phyloP scores from a whole-genome alignment of 2,329 filamentous ascomycete species.

The Fusarium pseudoanthophilum region DNA sequence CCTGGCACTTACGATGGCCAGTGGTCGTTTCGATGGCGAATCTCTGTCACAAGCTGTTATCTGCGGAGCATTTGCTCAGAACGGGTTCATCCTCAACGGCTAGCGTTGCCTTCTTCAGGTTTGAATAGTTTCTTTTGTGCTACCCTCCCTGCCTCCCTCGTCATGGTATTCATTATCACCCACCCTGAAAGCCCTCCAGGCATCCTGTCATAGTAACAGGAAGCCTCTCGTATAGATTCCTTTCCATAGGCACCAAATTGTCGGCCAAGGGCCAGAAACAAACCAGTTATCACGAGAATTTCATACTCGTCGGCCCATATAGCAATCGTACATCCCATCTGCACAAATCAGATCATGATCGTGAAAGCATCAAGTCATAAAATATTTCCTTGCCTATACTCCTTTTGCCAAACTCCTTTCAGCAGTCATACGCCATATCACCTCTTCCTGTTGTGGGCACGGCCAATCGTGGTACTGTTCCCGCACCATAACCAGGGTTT shows the following conservation, averaged over 20 bases:
- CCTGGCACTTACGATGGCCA: too few relatives aligned
- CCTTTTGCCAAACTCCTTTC: neutral
- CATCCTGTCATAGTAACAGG: neutral
- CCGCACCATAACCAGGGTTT: neutral
- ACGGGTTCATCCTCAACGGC: too few relatives aligned
- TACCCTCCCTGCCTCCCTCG: neutral
- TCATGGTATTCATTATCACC: neutral
- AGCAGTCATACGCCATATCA: neutral
- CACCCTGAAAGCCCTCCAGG: too few relatives aligned
- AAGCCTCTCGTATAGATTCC: neutral
- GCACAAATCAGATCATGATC: slow-evolving; percentile 2
- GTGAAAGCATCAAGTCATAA: slow-evolving; percentile 33
- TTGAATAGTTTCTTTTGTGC: slow-evolving; percentile 1
- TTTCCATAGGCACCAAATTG: too few relatives aligned
- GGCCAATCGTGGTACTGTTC: neutral
- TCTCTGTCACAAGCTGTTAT: neutral
- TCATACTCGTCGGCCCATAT: neutral
- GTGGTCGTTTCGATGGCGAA: neutral
- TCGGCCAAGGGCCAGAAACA: neutral
- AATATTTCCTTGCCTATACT: neutral
- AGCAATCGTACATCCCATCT: neutral
- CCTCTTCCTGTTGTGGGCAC: neutral
- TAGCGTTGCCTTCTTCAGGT: neutral
- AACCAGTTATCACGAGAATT: neutral
- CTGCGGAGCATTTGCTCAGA: neutral